A percentile compares a stretch with the other conserved stretches of the same genome.
These are phyloP conservation scores for Corymbia citriodora DNA, from an alignment of 441 rosid genomes.

Conservation along the genomic window DNA sequence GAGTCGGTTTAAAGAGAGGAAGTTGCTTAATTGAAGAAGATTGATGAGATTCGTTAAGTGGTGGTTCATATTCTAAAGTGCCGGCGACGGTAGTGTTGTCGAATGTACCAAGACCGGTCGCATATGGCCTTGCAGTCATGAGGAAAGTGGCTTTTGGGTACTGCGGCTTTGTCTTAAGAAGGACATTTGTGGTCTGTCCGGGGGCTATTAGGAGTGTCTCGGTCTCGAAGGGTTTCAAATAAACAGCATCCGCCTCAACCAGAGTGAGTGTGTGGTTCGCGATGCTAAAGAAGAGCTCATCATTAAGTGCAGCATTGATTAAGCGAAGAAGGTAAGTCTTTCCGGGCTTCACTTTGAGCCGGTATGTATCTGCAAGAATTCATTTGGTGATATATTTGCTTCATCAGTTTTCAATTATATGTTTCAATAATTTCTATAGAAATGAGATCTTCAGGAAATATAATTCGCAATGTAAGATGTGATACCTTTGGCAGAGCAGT, in stretches of 20 bases:
- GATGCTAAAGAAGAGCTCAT: conserved; percentile 10
- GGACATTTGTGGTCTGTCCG: conserved; percentile 6
- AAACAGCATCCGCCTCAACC: conserved; percentile 5
- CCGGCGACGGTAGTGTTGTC: conserved; percentile 13
- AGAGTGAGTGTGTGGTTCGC: conserved; percentile 7
- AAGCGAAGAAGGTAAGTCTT: conserved; percentile 6
- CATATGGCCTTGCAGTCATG: conserved; percentile 8
- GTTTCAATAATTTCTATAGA: background rate
- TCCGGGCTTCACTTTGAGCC: conserved; percentile 9
- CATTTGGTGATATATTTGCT: background rate
- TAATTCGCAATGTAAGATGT: background rate
- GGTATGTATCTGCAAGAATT: conserved; percentile 2
- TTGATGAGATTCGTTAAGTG: background rate
- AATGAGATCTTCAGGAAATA: background rate
- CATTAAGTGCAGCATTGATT: conserved; percentile 13
- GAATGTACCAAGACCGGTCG: conserved; percentile 7
- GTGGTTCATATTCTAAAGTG: conserved; percentile 3
- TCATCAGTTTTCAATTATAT: background rate
- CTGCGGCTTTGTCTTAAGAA: conserved; percentile 5
- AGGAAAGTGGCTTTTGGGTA: conserved; percentile 7
- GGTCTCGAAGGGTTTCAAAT: conserved; percentile 4
- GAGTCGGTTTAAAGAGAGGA: background rate
- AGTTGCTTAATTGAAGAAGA: background rate
- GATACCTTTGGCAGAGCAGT: conserved; percentile 8
- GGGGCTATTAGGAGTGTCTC: conserved; percentile 4